Base-by-base conservation (phyloP, 306 rosid species). In the Cicer chorassanicum region DNA sequence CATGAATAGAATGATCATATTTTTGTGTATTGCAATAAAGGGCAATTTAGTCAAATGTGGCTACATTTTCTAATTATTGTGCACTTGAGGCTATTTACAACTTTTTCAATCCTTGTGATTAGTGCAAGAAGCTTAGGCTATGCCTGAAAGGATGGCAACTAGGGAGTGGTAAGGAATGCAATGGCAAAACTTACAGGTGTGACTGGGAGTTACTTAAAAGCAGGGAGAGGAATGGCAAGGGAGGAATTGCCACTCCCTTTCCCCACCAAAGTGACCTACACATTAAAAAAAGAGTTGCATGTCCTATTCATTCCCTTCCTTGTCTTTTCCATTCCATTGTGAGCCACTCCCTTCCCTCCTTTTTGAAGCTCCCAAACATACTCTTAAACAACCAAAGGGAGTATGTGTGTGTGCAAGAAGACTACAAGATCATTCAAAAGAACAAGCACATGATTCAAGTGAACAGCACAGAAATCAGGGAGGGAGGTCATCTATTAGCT, bases 1-100 rank as follows among this genome's bases (percentile, higher is more conserved):
- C 36, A 29, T 29, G 34, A 24, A 24, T 24, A 24, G 34, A 24
- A 24, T 24, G 34, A 24, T 24, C 34, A 24, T 24, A 24, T 24
- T 24, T 24, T 29, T 29, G 5, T 29, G 36, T 29, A 3, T 29
- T 29, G 5, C 36, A 29, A 29, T 12, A 16, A 54, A 54, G 60
- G 60, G 60, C 1, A 54, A 54, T 54, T 7, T 54, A 54, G 60
- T 54, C 5, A 6, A 54, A 16, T 54, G 34, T 7, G 19, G 12
- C 9, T 6, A 54, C 2, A 56, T 19, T 14, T n/a, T 51, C 40
- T 54, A 4, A 54, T 56, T 39, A 54, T 48, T 34, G 61, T 48
- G 43, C 36, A n/a, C 55, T 66, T 44, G 40, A 21, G 40, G 55
- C 55, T 66, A 66, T 44, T 43, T 6, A 66, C 12, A 44, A 43